phyloP scores from a whole-genome alignment of 2,329 filamentous ascomycete genomes.

The Fusarium continuum region DNA sequence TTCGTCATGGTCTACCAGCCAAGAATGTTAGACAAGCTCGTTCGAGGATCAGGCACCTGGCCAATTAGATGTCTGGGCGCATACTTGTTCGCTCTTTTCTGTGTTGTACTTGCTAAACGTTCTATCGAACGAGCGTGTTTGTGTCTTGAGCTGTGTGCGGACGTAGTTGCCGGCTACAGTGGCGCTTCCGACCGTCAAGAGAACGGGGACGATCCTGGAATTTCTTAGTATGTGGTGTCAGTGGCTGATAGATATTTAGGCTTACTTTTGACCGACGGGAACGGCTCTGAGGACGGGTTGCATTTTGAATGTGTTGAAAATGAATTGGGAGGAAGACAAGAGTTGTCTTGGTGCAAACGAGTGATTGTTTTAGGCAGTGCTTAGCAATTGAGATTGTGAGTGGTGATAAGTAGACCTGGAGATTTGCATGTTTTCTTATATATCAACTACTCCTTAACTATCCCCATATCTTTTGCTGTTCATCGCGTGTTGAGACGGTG shows the following conservation, averaged over 20 bases:
- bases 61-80: slow-evolving; percentile 9
- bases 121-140: slow-evolving; percentile 35
- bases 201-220: slow-evolving; percentile 35
- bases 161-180: slow-evolving; percentile 24
- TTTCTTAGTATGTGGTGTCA: slow-evolving; percentile 6
- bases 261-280: slow-evolving; percentile 31
- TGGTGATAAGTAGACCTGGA: neutral
- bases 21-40: slow-evolving; percentile 13
- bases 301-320: slow-evolving; percentile 21
- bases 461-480: neutral
- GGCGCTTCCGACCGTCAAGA: slow-evolving; percentile 38
- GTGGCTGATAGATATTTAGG: neutral
- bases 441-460: neutral
- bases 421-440: slow-evolving; percentile 1
- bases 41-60: slow-evolving; percentile 3
- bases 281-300: slow-evolving; percentile 26
- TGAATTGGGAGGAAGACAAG: neutral
- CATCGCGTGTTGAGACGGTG: slow-evolving; percentile 24
- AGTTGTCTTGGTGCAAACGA: neutral
- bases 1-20: slow-evolving; percentile 17
- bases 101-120: slow-evolving; percentile 40
- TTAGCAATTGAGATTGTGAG: neutral
- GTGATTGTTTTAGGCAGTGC: neutral
- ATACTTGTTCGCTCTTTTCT: slow-evolving; percentile 33
- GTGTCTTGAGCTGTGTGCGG: slow-evolving; percentile 25